A percentile compares a stretch with the other conserved stretches of the same genome.
phyloP scores from a whole-genome alignment of 2,329 filamentous ascomycete species.

The Arthrobotrys musiformis region DNA sequence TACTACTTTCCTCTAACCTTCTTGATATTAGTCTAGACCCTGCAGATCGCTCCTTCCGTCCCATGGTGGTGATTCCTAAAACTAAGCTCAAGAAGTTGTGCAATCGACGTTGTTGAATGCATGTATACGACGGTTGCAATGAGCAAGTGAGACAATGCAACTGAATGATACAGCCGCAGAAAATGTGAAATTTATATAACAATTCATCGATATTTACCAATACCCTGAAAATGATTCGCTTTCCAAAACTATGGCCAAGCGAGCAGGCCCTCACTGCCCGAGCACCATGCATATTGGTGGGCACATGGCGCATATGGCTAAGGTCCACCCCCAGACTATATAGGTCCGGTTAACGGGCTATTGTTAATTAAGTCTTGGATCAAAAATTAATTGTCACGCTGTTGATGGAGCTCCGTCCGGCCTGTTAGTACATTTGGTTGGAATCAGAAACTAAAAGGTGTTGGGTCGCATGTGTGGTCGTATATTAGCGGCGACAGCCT shows the following conservation, averaged over 20 bases:
- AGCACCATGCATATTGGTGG: too few relatives aligned
- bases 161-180: too few relatives aligned
- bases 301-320: too few relatives aligned
- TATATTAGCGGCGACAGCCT: not conserved
- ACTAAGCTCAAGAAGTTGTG: not conserved
- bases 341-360: too few relatives aligned
- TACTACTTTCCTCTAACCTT: not conserved
- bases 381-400: not conserved
- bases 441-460: not conserved
- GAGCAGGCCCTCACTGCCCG: too few relatives aligned
- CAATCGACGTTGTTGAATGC: too few relatives aligned
- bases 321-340: too few relatives aligned
- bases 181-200: not conserved
- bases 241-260: too few relatives aligned
- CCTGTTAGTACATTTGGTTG: conserved; percentile 1
- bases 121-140: conserved; percentile 2
- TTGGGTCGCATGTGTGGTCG: not conserved
- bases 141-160: not conserved
- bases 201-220: too few relatives aligned
- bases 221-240: not conserved
- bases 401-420: not conserved
- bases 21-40: not conserved
- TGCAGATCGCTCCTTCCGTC: not conserved
- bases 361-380: not conserved
- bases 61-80: not conserved